Evolutionary conservation across 768 basidiomycete species (phyloP), one percentile per base, ranked within the genome.

Genomic region (Amyloporia xantha): DNA sequence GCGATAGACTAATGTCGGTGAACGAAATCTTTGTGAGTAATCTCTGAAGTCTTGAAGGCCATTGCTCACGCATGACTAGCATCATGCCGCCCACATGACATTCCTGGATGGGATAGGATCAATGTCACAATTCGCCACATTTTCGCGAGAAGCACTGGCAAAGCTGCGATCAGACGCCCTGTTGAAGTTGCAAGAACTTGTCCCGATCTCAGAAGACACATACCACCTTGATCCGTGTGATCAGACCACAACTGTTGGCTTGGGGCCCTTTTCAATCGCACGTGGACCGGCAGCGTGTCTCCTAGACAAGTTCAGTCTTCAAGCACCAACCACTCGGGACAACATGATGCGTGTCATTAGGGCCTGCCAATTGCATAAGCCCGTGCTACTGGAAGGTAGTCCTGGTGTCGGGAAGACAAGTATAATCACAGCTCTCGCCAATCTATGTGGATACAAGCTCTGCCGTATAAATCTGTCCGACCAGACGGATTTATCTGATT

Each of bases 351-450:
- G 95, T 19, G 80, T 98, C 11, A 70, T 91, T 26, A 78, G 96
- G 48, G 96, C 93, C 2, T 89, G 86, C 52, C 96, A 98, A 64
- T 71, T 97, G 3, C 59, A 69, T 2, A 98, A 97, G 64, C 92
- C 96, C 0, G 90, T 99, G 50, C 75, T 99, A 11, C 75, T 99
- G 7, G 96, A 99, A 62, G 96, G 96, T 1, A 97, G 93, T 66
- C 96, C 96, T 10, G 96, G 96, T 0, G 96, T 98, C 12, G 96
- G 96, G 2, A 99, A 99, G 68, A 98, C 96, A 2, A 96, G 91
- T 62, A 76, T 99, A 3, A 72, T 98, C 43, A 76, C 84, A 15
- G 95, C 96, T 7, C 72, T 99, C 10, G 92, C 93, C 20, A 82
- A 81, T 52, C 69, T 86, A 4, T 71, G 84, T 33, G 91, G 92